phyloP scores from a whole-genome alignment of 78 protist species.

The Capsaspora owczarzaki region DNA sequence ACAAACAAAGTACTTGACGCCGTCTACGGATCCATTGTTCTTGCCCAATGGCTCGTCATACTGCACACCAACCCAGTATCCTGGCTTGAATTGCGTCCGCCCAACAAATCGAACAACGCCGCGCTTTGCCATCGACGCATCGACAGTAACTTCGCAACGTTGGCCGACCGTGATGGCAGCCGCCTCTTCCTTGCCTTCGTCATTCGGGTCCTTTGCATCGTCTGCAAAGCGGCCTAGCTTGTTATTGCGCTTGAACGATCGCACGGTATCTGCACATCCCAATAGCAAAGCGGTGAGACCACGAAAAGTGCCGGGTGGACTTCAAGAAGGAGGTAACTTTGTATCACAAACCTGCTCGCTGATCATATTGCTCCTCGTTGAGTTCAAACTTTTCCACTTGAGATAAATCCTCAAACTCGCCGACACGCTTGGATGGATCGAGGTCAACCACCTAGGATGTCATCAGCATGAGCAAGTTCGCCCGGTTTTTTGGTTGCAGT shows the following conservation, averaged over 20 bases:
- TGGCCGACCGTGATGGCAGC: not conserved
- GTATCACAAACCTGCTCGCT: constrained; percentile 8
- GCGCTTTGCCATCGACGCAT: not conserved
- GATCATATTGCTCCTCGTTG: constrained; percentile 48
- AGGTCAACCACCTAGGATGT: constrained; percentile 1
- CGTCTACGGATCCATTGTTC: constrained; percentile 42
- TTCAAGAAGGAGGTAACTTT: too few relatives aligned
- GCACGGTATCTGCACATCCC: not conserved
- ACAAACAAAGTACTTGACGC: constrained; percentile 32
- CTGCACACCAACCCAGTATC: constrained; percentile 55
- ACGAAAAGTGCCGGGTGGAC: too few relatives aligned
- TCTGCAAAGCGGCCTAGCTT: constrained; percentile 14
- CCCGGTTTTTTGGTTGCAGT: too few relatives aligned
- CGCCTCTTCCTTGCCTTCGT: not conserved
- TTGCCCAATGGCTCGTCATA: constrained; percentile 63
- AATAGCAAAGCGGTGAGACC: not conserved
- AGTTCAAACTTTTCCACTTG: constrained; percentile 49
- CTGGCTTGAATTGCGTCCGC: not conserved
- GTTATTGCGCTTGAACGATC: not conserved
- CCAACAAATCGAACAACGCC: constrained; percentile 47
- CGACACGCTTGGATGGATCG: not conserved
- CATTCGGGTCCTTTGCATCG: constrained; percentile 13
- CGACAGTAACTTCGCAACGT: not conserved
- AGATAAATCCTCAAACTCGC: constrained; percentile 21
- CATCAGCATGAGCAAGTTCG: too few relatives aligned